Percentiles rank a stretch among this genome's conserved stretches.
Evolutionary conservation across 2,329 filamentous ascomycete species (phyloP).

Genomic region (Onygena corvina): DNA sequence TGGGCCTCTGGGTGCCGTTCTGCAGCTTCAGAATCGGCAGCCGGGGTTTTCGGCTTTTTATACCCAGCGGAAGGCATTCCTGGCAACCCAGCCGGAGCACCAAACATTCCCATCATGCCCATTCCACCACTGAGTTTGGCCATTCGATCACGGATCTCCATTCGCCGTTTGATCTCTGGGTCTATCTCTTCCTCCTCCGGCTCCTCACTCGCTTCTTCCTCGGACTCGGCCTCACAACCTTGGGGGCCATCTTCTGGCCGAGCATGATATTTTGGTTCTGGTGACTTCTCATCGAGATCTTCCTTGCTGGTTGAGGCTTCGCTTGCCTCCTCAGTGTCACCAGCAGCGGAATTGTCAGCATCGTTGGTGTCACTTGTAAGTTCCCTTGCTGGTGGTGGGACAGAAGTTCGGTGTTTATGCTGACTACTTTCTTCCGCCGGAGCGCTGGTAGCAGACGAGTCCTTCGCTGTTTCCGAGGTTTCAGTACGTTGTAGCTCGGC

Average conservation of each 20-base stretch:
- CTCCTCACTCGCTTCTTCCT: slow-evolving; percentile 52
- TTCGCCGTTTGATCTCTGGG: slow-evolving; percentile 69
- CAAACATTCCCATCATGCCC: slow-evolving; percentile 91
- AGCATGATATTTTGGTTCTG: slow-evolving; percentile 16
- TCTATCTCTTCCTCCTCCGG: slow-evolving; percentile 77
- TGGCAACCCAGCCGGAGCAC: slow-evolving; percentile 53
- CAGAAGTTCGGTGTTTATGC: slow-evolving; percentile 25
- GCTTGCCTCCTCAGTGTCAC: slow-evolving; percentile 51
- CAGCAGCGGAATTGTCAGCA: slow-evolving; percentile 52
- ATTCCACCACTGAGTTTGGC: slow-evolving; percentile 97
- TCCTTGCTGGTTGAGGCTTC: slow-evolving; percentile 58
- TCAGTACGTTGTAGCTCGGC: slow-evolving; percentile 23
- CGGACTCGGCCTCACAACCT: slow-evolving; percentile 36
- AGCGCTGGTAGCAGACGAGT: slow-evolving; percentile 26
- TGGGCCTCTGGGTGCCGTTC: slow-evolving; percentile 22
- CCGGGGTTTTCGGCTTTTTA: slow-evolving; percentile 33
- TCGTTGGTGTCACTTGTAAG: slow-evolving; percentile 52
- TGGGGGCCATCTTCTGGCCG: slow-evolving; percentile 36
- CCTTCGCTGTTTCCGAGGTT: slow-evolving; percentile 25
- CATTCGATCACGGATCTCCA: slow-evolving; percentile 89
- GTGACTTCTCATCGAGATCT: slow-evolving; percentile 52
- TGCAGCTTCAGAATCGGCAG: slow-evolving; percentile 26
- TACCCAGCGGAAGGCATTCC: slow-evolving; percentile 29
- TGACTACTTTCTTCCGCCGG: slow-evolving; percentile 15
- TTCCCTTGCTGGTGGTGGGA: slow-evolving; percentile 38